Percentiles rank a stretch among this genome's conserved stretches.
Conservation (phyloP, 306 rosid genomes). For the Citrullus mucosospermus region DNA sequence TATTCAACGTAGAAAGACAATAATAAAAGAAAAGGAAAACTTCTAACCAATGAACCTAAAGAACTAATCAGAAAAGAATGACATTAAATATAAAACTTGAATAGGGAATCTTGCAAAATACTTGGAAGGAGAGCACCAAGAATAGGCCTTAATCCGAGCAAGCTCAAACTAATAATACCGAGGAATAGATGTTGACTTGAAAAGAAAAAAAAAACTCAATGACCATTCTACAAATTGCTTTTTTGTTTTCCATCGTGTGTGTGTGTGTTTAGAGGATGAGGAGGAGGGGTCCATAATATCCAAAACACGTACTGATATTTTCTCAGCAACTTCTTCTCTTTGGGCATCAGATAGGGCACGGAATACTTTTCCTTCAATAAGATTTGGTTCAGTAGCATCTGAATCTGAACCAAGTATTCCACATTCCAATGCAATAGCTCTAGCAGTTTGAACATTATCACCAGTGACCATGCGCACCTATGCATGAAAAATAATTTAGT, state of each 20-base stretch:
- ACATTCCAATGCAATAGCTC: conserved; percentile 84
- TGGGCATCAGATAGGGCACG: conserved; percentile 40
- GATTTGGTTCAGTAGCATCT: conserved; percentile 42
- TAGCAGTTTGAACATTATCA: conserved; percentile 84
- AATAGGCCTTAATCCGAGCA: too few relatives aligned
- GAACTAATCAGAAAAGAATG: too few relatives aligned
- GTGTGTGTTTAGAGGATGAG: background rate
- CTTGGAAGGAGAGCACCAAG: too few relatives aligned
- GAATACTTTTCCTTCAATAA: conserved; percentile 73
- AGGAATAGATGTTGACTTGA: too few relatives aligned
- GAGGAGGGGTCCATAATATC: background rate
- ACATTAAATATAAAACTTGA: too few relatives aligned
- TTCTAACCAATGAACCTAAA: too few relatives aligned
- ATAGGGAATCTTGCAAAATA: too few relatives aligned
- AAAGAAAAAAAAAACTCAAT: too few relatives aligned
- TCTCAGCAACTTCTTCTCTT: conserved; percentile 51
- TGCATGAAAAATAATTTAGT: background rate
- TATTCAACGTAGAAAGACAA: too few relatives aligned
- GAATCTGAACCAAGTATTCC: conserved; percentile 57
- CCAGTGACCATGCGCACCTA: conserved; percentile 95
- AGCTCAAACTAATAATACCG: too few relatives aligned
- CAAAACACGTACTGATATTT: conserved; percentile 40
- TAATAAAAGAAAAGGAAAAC: too few relatives aligned
- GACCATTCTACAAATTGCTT: background rate
- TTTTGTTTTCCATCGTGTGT: background rate